Evolutionary conservation across 371 early-diverging fungal species (phyloP).

Genomic region (Syncephalastrum sp.): DNA sequence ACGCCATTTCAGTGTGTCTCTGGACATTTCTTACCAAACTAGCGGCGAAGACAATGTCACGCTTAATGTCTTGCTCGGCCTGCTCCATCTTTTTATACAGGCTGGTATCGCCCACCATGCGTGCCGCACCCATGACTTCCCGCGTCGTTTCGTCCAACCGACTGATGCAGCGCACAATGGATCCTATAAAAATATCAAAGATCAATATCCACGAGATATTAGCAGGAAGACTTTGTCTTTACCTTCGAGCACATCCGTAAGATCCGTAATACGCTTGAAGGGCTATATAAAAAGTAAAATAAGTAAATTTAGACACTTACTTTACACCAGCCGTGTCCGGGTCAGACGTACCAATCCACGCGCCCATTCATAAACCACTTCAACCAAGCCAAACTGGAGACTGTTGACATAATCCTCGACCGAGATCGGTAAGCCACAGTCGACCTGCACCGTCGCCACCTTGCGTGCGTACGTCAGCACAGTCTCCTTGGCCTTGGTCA

Average conservation of each 20-base stretch:
- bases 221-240: not conserved
- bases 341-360: conserved; percentile 66
- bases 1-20: no score
- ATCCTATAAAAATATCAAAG: conserved; percentile 44
- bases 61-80: conserved; percentile 89
- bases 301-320: no score
- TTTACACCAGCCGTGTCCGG: not conserved
- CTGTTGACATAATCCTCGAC: conserved; percentile 54
- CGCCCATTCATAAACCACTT: conserved; percentile 99
- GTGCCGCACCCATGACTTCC: conserved; percentile 92
- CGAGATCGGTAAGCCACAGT: conserved; percentile 63
- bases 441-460: conserved; percentile 76
- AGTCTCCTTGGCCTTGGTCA: conserved; percentile 58
- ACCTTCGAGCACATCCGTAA: conserved; percentile 95
- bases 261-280: conserved; percentile 92
- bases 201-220: not conserved
- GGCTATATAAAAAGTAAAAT: no score
- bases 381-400: conserved; percentile 87
- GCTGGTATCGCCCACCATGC: conserved; percentile 92
- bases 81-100: conserved; percentile 95
- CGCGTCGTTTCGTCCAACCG: conserved; percentile 97
- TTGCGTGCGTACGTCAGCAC: conserved; percentile 64
- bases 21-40: conserved; percentile 64
- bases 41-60: conserved; percentile 99
- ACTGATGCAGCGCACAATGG: conserved; percentile 97